Conservation (phyloP, 2,329 filamentous ascomycete genomes). For the Sphaerulina musiva region DNA sequence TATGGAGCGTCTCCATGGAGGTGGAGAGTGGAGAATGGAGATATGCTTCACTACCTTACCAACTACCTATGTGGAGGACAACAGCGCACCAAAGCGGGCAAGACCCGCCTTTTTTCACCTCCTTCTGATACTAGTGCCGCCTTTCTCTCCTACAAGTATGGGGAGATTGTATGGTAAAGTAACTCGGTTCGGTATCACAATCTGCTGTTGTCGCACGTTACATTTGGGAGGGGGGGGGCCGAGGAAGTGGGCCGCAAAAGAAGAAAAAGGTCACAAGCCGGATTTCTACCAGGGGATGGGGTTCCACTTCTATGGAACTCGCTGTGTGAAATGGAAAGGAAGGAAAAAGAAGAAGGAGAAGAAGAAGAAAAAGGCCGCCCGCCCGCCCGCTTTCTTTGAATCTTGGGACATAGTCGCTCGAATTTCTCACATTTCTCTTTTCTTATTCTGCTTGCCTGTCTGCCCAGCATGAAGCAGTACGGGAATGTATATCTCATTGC, state of each 20-base stretch:
- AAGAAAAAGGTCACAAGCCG: background rate
- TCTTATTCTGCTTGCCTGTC: no score
- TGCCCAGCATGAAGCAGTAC: slow-evolving; percentile 32
- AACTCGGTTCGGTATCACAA: background rate
- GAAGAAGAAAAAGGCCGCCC: background rate
- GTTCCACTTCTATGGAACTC: no score
- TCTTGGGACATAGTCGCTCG: background rate
- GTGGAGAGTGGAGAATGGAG: no score
- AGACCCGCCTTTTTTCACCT: background rate
- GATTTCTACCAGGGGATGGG: background rate
- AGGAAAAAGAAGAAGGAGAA: no score
- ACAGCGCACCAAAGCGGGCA: background rate
- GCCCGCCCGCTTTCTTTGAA: background rate
- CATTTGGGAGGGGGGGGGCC: background rate
- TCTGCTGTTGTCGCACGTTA: background rate
- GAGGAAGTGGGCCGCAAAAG: background rate
- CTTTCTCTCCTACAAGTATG: background rate
- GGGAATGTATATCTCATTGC: slow-evolving; percentile 55
- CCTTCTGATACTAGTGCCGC: background rate
- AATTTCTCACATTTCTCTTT: background rate
- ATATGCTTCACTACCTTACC: no score
- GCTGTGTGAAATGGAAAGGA: no score
- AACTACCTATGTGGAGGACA: background rate
- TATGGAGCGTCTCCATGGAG: no score
- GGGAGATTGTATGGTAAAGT: no score